phyloP scores from a whole-genome alignment of 2,329 filamentous ascomycete genomes.

The Aspergillus sojae region DNA sequence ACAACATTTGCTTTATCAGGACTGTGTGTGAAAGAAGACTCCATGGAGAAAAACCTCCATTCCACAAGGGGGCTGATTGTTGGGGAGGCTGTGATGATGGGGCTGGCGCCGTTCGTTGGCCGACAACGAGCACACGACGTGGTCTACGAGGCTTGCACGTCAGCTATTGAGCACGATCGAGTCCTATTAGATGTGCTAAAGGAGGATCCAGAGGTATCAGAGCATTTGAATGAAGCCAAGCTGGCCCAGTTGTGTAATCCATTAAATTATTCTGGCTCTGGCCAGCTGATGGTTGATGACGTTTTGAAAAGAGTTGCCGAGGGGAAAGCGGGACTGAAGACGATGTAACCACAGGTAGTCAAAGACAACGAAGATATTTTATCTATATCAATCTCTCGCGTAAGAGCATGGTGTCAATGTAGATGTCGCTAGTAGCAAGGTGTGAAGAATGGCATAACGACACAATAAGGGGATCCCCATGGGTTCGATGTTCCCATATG shows the following conservation, averaged over 20 bases:
- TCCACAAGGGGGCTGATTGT: constrained; percentile 59
- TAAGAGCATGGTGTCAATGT: too few relatives aligned
- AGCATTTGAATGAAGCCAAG: constrained; percentile 48
- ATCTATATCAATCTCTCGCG: too few relatives aligned
- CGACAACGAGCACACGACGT: constrained; percentile 58
- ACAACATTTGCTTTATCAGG: constrained; percentile 57
- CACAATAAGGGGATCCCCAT: too few relatives aligned
- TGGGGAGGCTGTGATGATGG: constrained; percentile 65
- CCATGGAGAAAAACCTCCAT: constrained; percentile 55
- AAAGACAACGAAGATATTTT: too few relatives aligned
- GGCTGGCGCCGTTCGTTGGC: constrained; percentile 55
- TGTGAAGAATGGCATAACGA: too few relatives aligned
- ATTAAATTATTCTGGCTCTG: constrained; percentile 47
- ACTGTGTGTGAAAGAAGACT: constrained; percentile 53
- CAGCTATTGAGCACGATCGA: constrained; percentile 49
- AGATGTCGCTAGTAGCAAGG: too few relatives aligned
- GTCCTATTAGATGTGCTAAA: constrained; percentile 49
- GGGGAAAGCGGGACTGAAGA: not conserved
- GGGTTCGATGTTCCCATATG: too few relatives aligned
- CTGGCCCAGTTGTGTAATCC: constrained; percentile 53
- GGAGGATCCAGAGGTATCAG: constrained; percentile 43
- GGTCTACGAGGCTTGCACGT: constrained; percentile 58
- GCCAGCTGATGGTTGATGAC: constrained; percentile 37
- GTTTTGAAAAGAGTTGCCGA: constrained; percentile 21
- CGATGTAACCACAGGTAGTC: too few relatives aligned